These are phyloP conservation scores for Trametes sanguinea DNA, from an alignment of 768 basidiomycete species.

Conservation along the genomic window DNA sequence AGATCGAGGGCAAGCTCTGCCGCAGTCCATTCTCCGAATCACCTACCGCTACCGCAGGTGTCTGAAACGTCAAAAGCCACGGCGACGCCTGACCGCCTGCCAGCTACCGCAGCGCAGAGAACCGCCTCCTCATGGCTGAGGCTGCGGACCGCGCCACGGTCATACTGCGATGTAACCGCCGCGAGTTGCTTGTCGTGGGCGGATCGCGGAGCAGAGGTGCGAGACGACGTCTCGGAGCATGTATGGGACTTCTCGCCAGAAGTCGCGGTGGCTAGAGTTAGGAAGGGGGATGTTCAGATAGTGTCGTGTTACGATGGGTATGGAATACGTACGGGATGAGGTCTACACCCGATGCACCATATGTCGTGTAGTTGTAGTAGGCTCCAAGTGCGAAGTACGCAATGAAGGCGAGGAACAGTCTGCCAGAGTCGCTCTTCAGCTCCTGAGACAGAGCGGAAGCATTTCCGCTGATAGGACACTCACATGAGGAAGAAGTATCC, in stretches of 20 bases:
- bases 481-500: conserved; percentile 89
- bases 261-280: conserved; percentile 72
- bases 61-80: conserved; percentile 32
- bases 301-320: conserved; percentile 4
- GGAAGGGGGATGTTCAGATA: conserved; percentile 10
- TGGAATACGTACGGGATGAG: conserved; percentile 73
- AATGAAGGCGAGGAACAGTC: conserved; percentile 63
- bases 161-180: conserved; percentile 81
- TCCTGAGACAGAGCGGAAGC: background rate
- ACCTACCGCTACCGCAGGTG: background rate
- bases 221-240: conserved; percentile 78
- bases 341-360: conserved; percentile 81
- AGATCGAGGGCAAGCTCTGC: no score
- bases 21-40: background rate
- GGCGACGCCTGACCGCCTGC: conserved; percentile 43
- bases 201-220: conserved; percentile 74
- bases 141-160: conserved; percentile 11
- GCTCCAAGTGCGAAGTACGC: conserved; percentile 79
- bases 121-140: conserved; percentile 47
- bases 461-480: conserved; percentile 31
- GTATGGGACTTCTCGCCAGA: conserved; percentile 88
- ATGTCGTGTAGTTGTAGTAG: conserved; percentile 87
- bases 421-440: conserved; percentile 27
- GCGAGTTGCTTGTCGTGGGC: conserved; percentile 64
- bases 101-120: conserved; percentile 48